Conservation (phyloP, 2,329 filamentous ascomycete genomes). For the Seiridium unicorne region DNA sequence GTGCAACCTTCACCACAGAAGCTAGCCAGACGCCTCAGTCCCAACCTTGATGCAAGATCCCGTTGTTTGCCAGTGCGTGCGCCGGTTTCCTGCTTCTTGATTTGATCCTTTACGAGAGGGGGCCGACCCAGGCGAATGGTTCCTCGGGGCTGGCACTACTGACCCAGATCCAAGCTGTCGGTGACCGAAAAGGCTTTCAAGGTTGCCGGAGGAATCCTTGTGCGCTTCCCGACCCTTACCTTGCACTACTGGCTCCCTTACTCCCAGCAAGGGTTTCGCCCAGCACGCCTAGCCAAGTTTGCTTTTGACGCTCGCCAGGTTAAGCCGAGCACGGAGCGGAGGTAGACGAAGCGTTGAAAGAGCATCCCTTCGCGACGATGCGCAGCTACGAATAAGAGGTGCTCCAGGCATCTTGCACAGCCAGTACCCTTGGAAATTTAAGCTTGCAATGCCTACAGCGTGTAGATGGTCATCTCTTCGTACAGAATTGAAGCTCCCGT, state of each 20-base stretch:
- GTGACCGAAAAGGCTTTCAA: background rate
- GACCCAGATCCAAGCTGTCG: background rate
- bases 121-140: background rate
- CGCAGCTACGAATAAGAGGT: no score
- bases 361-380: no score
- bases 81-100: background rate
- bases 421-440: no score
- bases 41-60: background rate
- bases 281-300: background rate
- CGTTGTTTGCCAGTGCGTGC: background rate
- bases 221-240: background rate
- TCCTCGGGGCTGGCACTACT: background rate
- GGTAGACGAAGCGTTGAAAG: no score
- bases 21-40: background rate
- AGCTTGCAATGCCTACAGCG: no score
- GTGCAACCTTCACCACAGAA: background rate
- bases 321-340: no score
- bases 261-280: background rate
- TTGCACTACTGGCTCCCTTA: background rate
- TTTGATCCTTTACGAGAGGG: constrained; percentile 4
- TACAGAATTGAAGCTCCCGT: no score
- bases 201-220: background rate
- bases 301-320: no score
- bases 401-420: no score
- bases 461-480: no score